phyloP scores from a whole-genome alignment of 352 stramenopile species.

The Peronospora belbahrii region DNA sequence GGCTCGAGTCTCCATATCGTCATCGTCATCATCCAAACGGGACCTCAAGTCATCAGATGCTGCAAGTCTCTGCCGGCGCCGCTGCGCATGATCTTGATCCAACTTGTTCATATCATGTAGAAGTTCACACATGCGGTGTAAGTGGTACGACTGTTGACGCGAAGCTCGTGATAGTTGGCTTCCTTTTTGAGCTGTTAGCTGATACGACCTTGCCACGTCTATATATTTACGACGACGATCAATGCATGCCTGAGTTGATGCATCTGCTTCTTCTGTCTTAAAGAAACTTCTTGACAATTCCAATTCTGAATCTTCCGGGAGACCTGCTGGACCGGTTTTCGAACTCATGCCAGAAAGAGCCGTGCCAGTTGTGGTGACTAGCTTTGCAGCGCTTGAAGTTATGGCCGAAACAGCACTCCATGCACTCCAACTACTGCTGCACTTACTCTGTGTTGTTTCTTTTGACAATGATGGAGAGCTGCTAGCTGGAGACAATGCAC shows the following conservation, averaged over 20 bases:
- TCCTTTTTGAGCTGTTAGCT: conserved; percentile 52
- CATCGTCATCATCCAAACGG: conserved; percentile 30
- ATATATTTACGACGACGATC: conserved; percentile 58
- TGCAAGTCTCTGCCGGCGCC: conserved; percentile 27
- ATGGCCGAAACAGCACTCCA: conserved; percentile 69
- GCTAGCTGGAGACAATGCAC: conserved; percentile 11
- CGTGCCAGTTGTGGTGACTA: conserved; percentile 62
- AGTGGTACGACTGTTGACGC: conserved; percentile 53
- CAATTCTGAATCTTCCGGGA: conserved; percentile 17
- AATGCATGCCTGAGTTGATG: conserved; percentile 18
- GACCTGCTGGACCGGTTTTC: conserved; percentile 23
- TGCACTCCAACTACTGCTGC: conserved; percentile 42
- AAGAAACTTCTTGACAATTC: conserved; percentile 60
- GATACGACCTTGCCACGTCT: conserved; percentile 54
- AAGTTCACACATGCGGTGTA: conserved; percentile 64
- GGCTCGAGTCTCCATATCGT: conserved; percentile 60
- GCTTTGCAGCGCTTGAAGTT: conserved; percentile 65
- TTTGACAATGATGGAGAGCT: conserved; percentile 17
- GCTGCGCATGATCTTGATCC: conserved; percentile 43
- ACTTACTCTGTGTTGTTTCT: conserved; percentile 13
- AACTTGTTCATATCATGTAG: conserved; percentile 66
- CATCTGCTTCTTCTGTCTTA: conserved; percentile 19
- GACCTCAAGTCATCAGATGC: conserved; percentile 14
- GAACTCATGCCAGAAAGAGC: conserved; percentile 37
- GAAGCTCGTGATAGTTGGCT: conserved; percentile 51